Percentiles rank a stretch among this genome's conserved stretches.
phyloP scores from a whole-genome alignment of 164 flowering plant species.

The Stephania cephalantha region DNA sequence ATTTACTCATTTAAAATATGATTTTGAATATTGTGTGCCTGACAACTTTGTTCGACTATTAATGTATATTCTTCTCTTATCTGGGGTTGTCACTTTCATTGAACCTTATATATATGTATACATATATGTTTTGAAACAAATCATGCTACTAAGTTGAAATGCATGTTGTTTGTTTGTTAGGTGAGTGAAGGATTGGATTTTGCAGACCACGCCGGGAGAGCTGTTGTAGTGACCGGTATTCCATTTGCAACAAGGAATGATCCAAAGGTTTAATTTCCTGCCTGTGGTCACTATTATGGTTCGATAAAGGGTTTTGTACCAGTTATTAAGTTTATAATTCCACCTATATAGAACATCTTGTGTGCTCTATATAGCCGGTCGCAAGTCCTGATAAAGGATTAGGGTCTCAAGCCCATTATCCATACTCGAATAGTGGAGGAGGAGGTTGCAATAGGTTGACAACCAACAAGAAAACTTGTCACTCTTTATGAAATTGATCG shows the following conservation, averaged over 20 bases:
- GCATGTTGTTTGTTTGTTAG: constrained; percentile 31
- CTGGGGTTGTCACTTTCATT: not conserved
- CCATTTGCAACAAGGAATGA: constrained; percentile 84
- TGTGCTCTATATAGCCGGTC: no score
- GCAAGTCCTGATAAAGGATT: no score
- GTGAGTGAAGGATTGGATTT: constrained; percentile 99
- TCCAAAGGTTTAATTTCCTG: constrained; percentile 61
- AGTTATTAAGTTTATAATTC: no score
- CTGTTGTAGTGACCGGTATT: constrained; percentile 83
- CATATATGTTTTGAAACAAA: not conserved
- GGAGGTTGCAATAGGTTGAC: no score
- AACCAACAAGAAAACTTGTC: no score
- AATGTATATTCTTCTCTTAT: not conserved
- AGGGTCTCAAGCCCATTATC: no score
- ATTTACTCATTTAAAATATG: no score
- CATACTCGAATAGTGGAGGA: no score
- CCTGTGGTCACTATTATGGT: not conserved
- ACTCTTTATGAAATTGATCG: no score
- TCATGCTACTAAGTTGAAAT: not conserved
- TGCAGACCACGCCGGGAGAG: constrained; percentile 97
- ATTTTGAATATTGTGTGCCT: no score
- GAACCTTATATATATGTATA: not conserved
- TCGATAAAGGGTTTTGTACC: no score
- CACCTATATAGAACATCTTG: no score
- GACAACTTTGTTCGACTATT: not conserved